phyloP scores from a whole-genome alignment of 2,329 filamentous ascomycete species.

The Fusarium penzigii region DNA sequence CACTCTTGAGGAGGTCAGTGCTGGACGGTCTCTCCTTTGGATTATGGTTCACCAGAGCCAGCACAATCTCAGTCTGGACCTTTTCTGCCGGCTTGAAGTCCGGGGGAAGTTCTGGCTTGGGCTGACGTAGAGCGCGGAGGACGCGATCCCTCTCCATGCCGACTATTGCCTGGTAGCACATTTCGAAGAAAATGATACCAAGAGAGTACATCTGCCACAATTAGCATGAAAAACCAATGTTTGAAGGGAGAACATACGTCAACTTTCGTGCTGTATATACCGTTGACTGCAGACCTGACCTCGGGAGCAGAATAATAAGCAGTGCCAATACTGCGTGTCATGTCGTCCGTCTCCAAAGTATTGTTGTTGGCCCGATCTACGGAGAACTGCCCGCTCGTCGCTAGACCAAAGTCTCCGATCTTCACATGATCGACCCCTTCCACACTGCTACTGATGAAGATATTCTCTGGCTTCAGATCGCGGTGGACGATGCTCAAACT shows the following conservation, averaged over 20 bases:
- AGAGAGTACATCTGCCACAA: conserved; percentile 83
- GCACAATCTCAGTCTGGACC: conserved; percentile 76
- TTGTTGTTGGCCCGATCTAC: conserved; percentile 53
- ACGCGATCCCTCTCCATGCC: conserved; percentile 66
- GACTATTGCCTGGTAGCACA: conserved; percentile 74
- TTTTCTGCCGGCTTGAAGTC: conserved; percentile 72
- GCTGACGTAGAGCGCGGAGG: conserved; percentile 68
- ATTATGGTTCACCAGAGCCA: conserved; percentile 77
- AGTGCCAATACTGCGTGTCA: conserved; percentile 74
- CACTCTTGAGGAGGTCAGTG: conserved; percentile 78
- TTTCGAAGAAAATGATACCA: conserved; percentile 97
- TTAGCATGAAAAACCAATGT: neutral
- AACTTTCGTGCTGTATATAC: conserved; percentile 88
- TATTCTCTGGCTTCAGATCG: conserved; percentile 95
- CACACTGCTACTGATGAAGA: conserved; percentile 72
- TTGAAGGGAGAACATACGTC: conserved; percentile 59
- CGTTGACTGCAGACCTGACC: conserved; percentile 72
- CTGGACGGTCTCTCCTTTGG: conserved; percentile 83
- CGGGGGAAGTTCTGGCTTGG: conserved; percentile 67
- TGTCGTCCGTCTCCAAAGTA: conserved; percentile 55
- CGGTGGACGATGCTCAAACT: conserved; percentile 89
- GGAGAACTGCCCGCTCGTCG: conserved; percentile 81
- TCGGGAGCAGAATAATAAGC: conserved; percentile 93
- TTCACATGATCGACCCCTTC: conserved; percentile 87
- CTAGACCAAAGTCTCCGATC: conserved; percentile 94